Evolutionary conservation across 78 protist species (phyloP).

Genomic region (Chrysochromulina parva): DNA sequence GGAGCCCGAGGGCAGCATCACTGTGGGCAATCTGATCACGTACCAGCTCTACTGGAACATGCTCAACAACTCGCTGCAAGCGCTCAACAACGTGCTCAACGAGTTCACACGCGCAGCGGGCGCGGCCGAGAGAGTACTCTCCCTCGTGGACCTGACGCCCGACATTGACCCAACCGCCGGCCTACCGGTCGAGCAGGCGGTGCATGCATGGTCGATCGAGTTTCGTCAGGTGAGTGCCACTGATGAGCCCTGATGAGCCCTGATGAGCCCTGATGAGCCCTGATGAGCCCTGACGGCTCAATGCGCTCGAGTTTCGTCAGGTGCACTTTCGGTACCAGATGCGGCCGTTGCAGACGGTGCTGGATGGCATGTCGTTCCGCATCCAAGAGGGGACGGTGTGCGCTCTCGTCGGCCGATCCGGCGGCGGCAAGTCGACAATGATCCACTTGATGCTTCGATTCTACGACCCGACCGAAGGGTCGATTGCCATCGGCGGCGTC

Average conservation of each 20-base stretch:
- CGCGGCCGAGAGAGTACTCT: slow-evolving; percentile 31
- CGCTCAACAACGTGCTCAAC: slow-evolving; percentile 4
- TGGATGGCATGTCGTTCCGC: neutral
- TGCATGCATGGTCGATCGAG: too few relatives aligned
- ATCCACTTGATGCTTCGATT: slow-evolving; percentile 36
- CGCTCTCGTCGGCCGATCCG: neutral
- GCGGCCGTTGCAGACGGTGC: neutral
- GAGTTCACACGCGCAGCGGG: slow-evolving; percentile 43
- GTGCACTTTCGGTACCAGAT: neutral
- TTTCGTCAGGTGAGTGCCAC: too few relatives aligned
- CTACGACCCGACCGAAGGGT: slow-evolving; percentile 58
- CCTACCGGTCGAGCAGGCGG: too few relatives aligned
- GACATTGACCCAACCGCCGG: neutral
- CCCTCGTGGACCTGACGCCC: slow-evolving; percentile 22
- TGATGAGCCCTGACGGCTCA: too few relatives aligned
- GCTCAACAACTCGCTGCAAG: neutral
- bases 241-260: too few relatives aligned
- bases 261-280: too few relatives aligned
- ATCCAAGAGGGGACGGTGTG: neutral
- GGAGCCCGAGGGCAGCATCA: neutral
- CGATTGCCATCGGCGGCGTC: slow-evolving; percentile 68
- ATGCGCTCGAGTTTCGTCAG: too few relatives aligned
- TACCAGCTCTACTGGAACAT: slow-evolving; percentile 12
- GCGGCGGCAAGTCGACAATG: neutral
- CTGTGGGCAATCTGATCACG: neutral